phyloP scores from a whole-genome alignment of 2,329 filamentous ascomycete genomes.

The Penicillium sp. region DNA sequence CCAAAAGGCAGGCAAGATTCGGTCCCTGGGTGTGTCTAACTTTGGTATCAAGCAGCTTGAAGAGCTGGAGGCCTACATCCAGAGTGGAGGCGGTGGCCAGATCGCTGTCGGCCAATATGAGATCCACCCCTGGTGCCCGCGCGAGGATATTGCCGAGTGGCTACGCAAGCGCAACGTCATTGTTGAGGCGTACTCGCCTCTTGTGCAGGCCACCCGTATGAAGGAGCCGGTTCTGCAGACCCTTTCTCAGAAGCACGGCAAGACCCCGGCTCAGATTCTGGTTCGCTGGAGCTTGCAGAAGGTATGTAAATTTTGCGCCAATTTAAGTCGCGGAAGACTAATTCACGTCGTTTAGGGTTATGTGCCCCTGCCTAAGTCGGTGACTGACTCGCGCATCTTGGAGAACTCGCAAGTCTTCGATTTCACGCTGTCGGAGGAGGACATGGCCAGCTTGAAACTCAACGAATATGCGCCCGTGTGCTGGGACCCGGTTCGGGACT shows the following conservation, averaged over 20 bases:
- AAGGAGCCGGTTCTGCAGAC: slow-evolving; percentile 54
- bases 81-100: slow-evolving; percentile 54
- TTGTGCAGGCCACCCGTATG: slow-evolving; percentile 47
- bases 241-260: slow-evolving; percentile 56
- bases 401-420: slow-evolving; percentile 61
- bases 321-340: neutral
- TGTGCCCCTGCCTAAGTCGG: slow-evolving; percentile 62
- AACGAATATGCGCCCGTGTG: slow-evolving; percentile 56
- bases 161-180: slow-evolving; percentile 62
- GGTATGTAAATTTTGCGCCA: slow-evolving; percentile 32
- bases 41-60: slow-evolving; percentile 42
- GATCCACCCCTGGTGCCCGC: slow-evolving; percentile 81
- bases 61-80: slow-evolving; percentile 42
- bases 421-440: slow-evolving; percentile 58
- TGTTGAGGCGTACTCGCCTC: slow-evolving; percentile 56
- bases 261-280: slow-evolving; percentile 58
- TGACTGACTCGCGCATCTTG: slow-evolving; percentile 58
- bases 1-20: slow-evolving; percentile 38
- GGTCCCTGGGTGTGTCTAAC: slow-evolving; percentile 44
- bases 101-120: slow-evolving; percentile 86
- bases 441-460: slow-evolving; percentile 57
- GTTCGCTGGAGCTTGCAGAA: slow-evolving; percentile 62
- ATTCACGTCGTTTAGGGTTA: slow-evolving; percentile 47
- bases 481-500: slow-evolving; percentile 54
- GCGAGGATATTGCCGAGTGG: slow-evolving; percentile 79